Evolutionary conservation across 2,329 filamentous ascomycete species (phyloP).

Genomic region (Penicillium paneum): DNA sequence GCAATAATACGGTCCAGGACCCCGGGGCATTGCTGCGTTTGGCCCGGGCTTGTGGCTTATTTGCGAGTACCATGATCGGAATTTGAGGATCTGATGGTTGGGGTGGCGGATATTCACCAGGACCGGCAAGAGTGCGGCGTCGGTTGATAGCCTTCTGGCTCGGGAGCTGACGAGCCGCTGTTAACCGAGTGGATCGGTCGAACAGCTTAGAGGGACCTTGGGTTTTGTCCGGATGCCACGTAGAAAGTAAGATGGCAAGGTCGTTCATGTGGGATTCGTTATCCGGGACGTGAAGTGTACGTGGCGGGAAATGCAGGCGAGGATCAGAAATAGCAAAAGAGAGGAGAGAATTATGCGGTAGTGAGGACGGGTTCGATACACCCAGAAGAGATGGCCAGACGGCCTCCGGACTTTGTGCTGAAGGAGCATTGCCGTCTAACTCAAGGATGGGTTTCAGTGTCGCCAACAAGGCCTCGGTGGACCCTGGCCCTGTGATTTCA

Average conservation of each 20-base stretch:
- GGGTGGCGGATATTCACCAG: slow-evolving; percentile 61
- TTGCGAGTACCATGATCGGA: slow-evolving; percentile 68
- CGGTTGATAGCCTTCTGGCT: slow-evolving; percentile 78
- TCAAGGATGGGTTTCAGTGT: slow-evolving; percentile 55
- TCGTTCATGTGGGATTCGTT: slow-evolving; percentile 35
- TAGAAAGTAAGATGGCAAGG: slow-evolving; percentile 60
- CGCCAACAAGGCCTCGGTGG: slow-evolving; percentile 72
- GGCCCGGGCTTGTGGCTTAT: slow-evolving; percentile 44
- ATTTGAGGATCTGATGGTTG: slow-evolving; percentile 67
- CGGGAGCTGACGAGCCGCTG: slow-evolving; percentile 64
- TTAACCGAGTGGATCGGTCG: slow-evolving; percentile 62
- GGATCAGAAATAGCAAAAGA: slow-evolving; percentile 75
- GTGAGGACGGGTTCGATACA: slow-evolving; percentile 64
- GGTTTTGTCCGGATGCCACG: slow-evolving; percentile 63
- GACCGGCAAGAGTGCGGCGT: slow-evolving; percentile 61
- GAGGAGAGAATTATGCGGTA: slow-evolving; percentile 69
- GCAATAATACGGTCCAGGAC: slow-evolving; percentile 78
- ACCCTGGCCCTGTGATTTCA: slow-evolving; percentile 67
- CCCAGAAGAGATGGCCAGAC: slow-evolving; percentile 44
- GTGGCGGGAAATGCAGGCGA: slow-evolving; percentile 72
- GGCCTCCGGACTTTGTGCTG: slow-evolving; percentile 33
- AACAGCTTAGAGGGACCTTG: slow-evolving; percentile 59
- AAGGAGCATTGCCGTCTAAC: slow-evolving; percentile 16
- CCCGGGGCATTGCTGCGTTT: slow-evolving; percentile 56
- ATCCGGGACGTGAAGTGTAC: slow-evolving; percentile 47